phyloP scores from a whole-genome alignment of 1,284 basidiomycete species.

The Earliella scabrosa region DNA sequence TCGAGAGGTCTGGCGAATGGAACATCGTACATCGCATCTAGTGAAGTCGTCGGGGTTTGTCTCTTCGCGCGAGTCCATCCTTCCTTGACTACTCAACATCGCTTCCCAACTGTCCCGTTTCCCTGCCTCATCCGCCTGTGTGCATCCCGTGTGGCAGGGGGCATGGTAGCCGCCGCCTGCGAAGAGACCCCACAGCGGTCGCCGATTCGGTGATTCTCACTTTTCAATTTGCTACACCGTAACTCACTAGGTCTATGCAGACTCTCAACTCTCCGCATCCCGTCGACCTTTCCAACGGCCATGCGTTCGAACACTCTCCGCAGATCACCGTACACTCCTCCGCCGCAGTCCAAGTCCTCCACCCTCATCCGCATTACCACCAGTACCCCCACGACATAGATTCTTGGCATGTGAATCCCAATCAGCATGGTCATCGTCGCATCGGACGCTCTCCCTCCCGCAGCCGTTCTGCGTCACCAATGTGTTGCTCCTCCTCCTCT shows the following conservation, averaged over 20 bases:
- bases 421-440: slow-evolving; percentile 24
- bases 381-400: slow-evolving; percentile 28
- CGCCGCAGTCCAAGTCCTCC: slow-evolving; percentile 20
- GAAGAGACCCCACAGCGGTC: slow-evolving; percentile 47
- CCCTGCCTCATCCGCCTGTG: slow-evolving; percentile 35
- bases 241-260: slow-evolving; percentile 7
- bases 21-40: no score
- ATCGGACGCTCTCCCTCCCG: slow-evolving; percentile 30
- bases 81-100: slow-evolving; percentile 24
- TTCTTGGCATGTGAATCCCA: slow-evolving; percentile 24
- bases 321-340: slow-evolving; percentile 18
- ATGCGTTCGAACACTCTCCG: slow-evolving; percentile 24
- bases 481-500: no score
- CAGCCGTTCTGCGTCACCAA: slow-evolving; percentile 35
- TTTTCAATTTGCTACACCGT: background rate
- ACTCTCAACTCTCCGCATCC: slow-evolving; percentile 28
- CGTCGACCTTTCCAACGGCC: slow-evolving; percentile 28
- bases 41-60: no score
- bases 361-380: slow-evolving; percentile 22
- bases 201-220: slow-evolving; percentile 31
- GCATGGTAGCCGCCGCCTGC: slow-evolving; percentile 49
- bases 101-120: slow-evolving; percentile 31
- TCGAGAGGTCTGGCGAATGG: no score
- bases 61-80: slow-evolving; percentile 25
- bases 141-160: slow-evolving; percentile 42